Percentiles rank a stretch among this genome's conserved stretches.
Conservation (phyloP, 164 flowering plant genomes). For the Macadamia tetraphylla region DNA sequence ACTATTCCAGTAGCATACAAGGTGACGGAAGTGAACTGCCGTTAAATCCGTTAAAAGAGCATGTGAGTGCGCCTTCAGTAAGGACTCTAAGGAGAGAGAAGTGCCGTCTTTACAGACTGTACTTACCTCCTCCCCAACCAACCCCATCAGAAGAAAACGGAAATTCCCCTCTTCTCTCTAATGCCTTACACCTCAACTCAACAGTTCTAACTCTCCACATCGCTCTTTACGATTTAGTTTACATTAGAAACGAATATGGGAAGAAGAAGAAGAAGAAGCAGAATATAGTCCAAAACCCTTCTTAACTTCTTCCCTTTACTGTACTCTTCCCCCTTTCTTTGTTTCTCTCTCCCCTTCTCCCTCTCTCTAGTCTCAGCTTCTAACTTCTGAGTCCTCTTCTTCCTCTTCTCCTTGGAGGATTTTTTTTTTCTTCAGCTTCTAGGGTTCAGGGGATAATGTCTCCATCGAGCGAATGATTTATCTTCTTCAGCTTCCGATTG, state of each 20-base stretch:
- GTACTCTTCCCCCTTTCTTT: background rate
- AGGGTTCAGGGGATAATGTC: slow-evolving; percentile 16
- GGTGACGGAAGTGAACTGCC: background rate
- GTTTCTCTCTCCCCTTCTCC: background rate
- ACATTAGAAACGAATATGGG: background rate
- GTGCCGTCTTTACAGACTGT: slow-evolving; percentile 39
- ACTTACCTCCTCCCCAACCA: slow-evolving; percentile 26
- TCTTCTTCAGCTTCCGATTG: slow-evolving; percentile 5
- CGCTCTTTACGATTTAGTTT: too few relatives aligned
- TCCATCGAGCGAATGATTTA: slow-evolving; percentile 13
- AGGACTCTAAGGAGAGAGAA: background rate
- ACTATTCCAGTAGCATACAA: too few relatives aligned
- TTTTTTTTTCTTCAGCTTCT: slow-evolving; percentile 7
- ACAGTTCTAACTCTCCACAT: background rate
- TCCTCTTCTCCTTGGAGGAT: too few relatives aligned
- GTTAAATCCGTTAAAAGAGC: slow-evolving; percentile 4
- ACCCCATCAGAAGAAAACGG: slow-evolving; percentile 17
- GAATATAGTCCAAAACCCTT: background rate
- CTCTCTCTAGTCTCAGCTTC: too few relatives aligned
- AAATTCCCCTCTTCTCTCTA: slow-evolving; percentile 7
- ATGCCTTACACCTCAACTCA: background rate
- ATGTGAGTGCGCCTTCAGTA: slow-evolving; percentile 6
- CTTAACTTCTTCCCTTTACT: background rate
- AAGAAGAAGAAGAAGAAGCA: background rate
- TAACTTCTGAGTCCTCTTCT: background rate